Evolutionary conservation across 2,329 filamentous ascomycete genomes (phyloP), one percentile per base, ranked within the genome.

Genomic region (Pseudopyricularia javanii): DNA sequence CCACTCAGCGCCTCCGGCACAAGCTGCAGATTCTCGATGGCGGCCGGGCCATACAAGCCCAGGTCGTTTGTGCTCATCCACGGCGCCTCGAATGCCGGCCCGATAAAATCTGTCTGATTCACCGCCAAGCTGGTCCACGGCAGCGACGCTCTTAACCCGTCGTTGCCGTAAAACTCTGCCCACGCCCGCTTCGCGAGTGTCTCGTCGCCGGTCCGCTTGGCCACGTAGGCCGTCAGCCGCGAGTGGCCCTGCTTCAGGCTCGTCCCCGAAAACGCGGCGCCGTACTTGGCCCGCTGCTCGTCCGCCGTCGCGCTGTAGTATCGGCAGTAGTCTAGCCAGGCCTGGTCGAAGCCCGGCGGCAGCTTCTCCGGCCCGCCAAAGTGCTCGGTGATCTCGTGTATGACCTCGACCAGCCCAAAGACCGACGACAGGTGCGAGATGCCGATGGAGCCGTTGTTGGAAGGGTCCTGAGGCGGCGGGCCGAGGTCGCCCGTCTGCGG

Each of bases 311-410:
- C 78, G 8, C 69, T 67, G 58, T 78, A 83, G 63, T 79, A 80
- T 60, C 74, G 75, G 59, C 76, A 79, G 63, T 83, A 83, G 50
- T 82, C 79, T 1, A 81, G 64, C 73, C 78, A 83, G 0, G 72
- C 76, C 7, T 73, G 62, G 49, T 74, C 67, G 60, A 83, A 81
- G 0, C 70, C 71, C 8, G 66, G 58, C 0, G 78, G 75, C 0
- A 72, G 56, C 51, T 33, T 24, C n/a, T 22, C 24, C 2, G 73
- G 69, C 1, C 68, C 65, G 2, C 67, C 71, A 14, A 69, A 71
- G 59, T 76, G 73, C 47, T 78, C 70, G 2, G 77, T 65, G 1
- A 80, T 58, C 56, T 83, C 78, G 0, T 78, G 73, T 8, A 79
- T 67, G 2, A 81, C 75, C 60, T 83, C 80, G 0, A 74, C 68